Evolutionary conservation across 345 rosid genomes (phyloP), one percentile per base, ranked within the genome.

Genomic region (Salix exigua): DNA sequence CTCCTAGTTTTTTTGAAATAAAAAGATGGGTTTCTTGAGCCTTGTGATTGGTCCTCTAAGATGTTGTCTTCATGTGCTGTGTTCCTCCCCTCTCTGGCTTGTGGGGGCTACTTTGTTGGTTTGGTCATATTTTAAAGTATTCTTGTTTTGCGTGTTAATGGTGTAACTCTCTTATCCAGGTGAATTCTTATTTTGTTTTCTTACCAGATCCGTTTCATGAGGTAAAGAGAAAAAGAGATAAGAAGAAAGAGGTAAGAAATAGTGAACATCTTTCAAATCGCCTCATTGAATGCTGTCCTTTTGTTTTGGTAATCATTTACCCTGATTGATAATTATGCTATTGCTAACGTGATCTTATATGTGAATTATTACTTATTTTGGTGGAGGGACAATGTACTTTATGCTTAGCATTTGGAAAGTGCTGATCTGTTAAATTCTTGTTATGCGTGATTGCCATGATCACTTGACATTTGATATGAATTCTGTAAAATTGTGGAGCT

Each of bases 151-250:
- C 17, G 28, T 25, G 7, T 78, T 38, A 25, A 4, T 48, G 21
- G 8, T 38, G 13, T 48, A 58, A 8, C 71, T 37, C 42, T 48
- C 19, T 73, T 77, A 55, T 70, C 73, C 74, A 65, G 33, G 31
- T 66, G 31, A 25, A 38, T 73, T 72, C 37, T 75, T 61, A 8
- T 77, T 75, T 73, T 60, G 40, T 62, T 46, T 68, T 77, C 37
- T 21, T 38, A 70, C 69, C 88, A 94, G 98, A 92, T 87, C 89
- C 98, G 35, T 94, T 91, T 73, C 96, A 80, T 72, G 94, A 87
- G 84, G 98, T 94, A 51, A 91, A 86, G 86, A 89, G 96, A 67
- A 91, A 76, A 83, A 87, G 82, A 75, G 96, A 91, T 78, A 87
- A 83, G 88, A 91, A 89, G 87, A 92, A 91, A 82, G 97, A 92